Evolutionary conservation across 176 grass and related monocot genomes (phyloP).

Genomic region (Microstegium vimineum): DNA sequence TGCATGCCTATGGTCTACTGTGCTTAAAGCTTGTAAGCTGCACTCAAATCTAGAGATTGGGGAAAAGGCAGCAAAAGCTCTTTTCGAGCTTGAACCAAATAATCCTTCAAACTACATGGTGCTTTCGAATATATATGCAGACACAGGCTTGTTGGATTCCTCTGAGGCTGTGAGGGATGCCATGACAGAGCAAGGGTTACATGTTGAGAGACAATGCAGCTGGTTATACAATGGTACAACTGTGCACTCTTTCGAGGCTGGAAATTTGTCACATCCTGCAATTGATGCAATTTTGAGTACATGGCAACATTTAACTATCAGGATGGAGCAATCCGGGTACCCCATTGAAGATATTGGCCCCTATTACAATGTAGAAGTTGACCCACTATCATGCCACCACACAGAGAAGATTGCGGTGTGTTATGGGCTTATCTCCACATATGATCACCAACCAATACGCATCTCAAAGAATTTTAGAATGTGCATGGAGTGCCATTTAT

Average conservation of each 20-base stretch:
- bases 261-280: slow-evolving; percentile 53
- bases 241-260: slow-evolving; percentile 49
- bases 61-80: slow-evolving; percentile 48
- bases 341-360: slow-evolving; percentile 36
- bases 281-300: slow-evolving; percentile 40
- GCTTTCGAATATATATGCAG: slow-evolving; percentile 61
- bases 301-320: slow-evolving; percentile 42
- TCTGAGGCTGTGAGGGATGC: slow-evolving; percentile 44
- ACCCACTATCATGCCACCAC: slow-evolving; percentile 65
- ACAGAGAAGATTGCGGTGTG: slow-evolving; percentile 54
- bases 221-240: slow-evolving; percentile 38
- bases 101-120: slow-evolving; percentile 61
- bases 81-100: slow-evolving; percentile 66
- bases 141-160: slow-evolving; percentile 51
- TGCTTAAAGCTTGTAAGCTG: slow-evolving; percentile 64
- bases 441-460: slow-evolving; percentile 32
- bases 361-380: slow-evolving; percentile 47
- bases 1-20: slow-evolving; percentile 61
- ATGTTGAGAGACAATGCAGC: slow-evolving; percentile 43
- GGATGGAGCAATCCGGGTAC: slow-evolving; percentile 54
- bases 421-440: slow-evolving; percentile 51
- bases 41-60: slow-evolving; percentile 63
- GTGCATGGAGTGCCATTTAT: slow-evolving; percentile 62
- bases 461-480: slow-evolving; percentile 71
- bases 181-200: slow-evolving; percentile 47